phyloP scores from a whole-genome alignment of 75 land plant genomes.

The Ceratopteris richardii region DNA sequence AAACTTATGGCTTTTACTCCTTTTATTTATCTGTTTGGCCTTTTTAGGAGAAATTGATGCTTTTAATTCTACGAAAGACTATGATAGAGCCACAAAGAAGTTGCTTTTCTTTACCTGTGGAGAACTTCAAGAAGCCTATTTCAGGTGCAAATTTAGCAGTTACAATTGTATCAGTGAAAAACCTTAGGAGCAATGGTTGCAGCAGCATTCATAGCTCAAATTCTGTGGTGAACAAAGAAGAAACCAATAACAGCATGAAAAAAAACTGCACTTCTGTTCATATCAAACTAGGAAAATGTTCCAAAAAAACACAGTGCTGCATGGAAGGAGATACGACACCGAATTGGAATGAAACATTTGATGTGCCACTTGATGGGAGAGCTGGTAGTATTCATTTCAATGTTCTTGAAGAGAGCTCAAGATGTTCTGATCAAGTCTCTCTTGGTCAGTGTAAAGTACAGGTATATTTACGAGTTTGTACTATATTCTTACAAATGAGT shows the following conservation, averaged over 20 bases:
- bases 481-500: neutral
- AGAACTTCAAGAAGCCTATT: conserved; percentile 53
- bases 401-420: conserved; percentile 53
- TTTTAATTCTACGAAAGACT: conserved; percentile 53
- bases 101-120: conserved; percentile 62
- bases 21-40: too few relatives aligned
- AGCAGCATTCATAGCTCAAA: neutral
- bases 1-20: too few relatives aligned
- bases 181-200: conserved; percentile 15
- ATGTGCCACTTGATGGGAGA: conserved; percentile 80
- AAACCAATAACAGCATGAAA: neutral
- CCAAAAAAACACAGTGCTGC: conserved; percentile 42
- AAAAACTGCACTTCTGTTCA: conserved; percentile 56
- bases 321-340: conserved; percentile 37
- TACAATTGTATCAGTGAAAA: conserved; percentile 56
- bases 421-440: conserved; percentile 53
- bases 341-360: conserved; percentile 64
- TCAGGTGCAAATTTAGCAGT: conserved; percentile 73
- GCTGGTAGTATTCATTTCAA: conserved; percentile 49
- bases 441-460: conserved; percentile 84
- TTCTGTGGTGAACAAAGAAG: neutral
- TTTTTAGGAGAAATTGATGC: conserved; percentile 65
- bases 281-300: conserved; percentile 59
- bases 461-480: conserved; percentile 26
- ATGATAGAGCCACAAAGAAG: conserved; percentile 94